phyloP scores from a whole-genome alignment of 106 monocot genomes.

The Agapanthus africanus region DNA sequence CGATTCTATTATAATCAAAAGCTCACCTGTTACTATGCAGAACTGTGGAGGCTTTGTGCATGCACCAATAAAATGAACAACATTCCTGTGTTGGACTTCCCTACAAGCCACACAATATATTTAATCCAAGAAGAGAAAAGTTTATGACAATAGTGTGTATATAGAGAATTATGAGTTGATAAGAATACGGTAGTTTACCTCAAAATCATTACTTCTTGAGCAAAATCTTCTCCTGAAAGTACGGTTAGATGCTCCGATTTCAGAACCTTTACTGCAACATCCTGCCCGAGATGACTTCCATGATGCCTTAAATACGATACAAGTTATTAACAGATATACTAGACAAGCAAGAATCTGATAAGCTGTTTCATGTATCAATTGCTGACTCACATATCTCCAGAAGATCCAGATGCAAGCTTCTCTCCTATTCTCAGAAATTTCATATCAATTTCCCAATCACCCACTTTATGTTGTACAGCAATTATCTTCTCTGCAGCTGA shows the following conservation, averaged over 20 bases:
- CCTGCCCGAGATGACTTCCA: conserved; percentile 65
- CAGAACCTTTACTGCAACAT: conserved; percentile 87
- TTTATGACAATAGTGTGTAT: background rate
- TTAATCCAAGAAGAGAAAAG: background rate
- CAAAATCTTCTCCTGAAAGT: conserved; percentile 47
- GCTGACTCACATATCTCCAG: conserved; percentile 70
- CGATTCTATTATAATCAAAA: background rate
- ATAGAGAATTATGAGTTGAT: background rate
- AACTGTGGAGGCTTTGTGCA: conserved; percentile 25
- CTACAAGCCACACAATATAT: conserved; percentile 19
- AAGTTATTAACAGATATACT: conserved; percentile 3
- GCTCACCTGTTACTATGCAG: conserved; percentile 73
- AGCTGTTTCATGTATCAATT: background rate
- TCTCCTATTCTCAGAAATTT: conserved; percentile 57
- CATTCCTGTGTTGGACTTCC: conserved; percentile 68
- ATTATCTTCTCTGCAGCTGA: conserved; percentile 11
- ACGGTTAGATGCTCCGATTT: conserved; percentile 64
- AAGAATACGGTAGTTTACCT: conserved; percentile 30
- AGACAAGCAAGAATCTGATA: no score
- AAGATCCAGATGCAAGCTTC: conserved; percentile 75
- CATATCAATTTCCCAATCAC: conserved; percentile 62
- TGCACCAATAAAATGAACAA: conserved; percentile 68
- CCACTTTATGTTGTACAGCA: conserved; percentile 31
- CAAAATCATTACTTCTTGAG: conserved; percentile 73
- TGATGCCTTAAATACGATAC: conserved; percentile 40